Conservation (phyloP, 2,329 filamentous ascomycete species). For the Fusarium tjaetaba region DNA sequence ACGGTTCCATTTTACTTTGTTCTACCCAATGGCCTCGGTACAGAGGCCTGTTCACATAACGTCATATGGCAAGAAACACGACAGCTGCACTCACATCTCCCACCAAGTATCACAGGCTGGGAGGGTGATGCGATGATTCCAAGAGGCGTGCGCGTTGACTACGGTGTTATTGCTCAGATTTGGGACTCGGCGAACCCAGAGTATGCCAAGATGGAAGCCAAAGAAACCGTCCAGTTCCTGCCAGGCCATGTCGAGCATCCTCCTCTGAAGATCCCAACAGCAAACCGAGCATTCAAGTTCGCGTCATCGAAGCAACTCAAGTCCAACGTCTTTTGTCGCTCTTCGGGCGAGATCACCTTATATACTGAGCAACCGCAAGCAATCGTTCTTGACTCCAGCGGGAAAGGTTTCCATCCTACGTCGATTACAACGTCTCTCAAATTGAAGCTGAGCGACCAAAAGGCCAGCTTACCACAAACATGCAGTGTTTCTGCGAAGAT, state of each 20-base stretch:
- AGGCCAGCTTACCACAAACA: background rate
- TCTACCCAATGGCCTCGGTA: slow-evolving; percentile 5
- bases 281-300: background rate
- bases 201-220: slow-evolving; percentile 8
- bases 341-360: background rate
- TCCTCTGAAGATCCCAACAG: background rate
- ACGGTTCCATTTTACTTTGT: slow-evolving; percentile 16
- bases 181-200: slow-evolving; percentile 10
- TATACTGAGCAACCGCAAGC: background rate
- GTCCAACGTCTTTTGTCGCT: slow-evolving; percentile 5
- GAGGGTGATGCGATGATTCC: slow-evolving; percentile 6
- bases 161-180: slow-evolving; percentile 14
- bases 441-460: background rate
- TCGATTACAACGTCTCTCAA: background rate
- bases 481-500: slow-evolving; percentile 13
- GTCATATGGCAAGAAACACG: slow-evolving; percentile 19
- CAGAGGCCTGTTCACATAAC: slow-evolving; percentile 14
- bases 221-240: slow-evolving; percentile 13
- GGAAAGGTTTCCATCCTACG: background rate
- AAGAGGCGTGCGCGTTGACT: slow-evolving; percentile 1
- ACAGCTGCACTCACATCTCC: slow-evolving; percentile 2
- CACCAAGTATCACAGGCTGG: slow-evolving; percentile 5
- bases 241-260: background rate
- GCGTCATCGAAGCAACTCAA: slow-evolving; percentile 7
- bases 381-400: background rate